phyloP scores from a whole-genome alignment of 2,329 filamentous ascomycete genomes.

The Fusarium illudens region DNA sequence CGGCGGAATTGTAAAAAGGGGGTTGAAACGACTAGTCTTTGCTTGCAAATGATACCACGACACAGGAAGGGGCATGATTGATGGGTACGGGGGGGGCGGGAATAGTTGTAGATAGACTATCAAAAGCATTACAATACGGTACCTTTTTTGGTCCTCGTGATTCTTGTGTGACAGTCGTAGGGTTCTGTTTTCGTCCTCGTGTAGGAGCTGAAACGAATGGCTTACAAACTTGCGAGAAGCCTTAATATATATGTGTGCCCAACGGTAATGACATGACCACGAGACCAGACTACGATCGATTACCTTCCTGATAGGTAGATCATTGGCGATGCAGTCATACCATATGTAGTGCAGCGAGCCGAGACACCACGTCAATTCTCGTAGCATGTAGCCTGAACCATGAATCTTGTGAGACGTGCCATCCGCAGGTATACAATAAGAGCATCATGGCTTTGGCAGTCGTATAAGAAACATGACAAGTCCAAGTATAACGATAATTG shows the following conservation, averaged over 20 bases:
- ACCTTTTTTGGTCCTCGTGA: neutral
- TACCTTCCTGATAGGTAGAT: neutral
- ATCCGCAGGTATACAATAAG: neutral
- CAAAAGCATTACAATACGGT: conserved; percentile 7
- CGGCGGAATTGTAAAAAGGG: conserved; percentile 18
- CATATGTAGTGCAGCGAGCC: conserved; percentile 2
- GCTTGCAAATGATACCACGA: conserved; percentile 42
- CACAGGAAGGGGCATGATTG: conserved; percentile 35
- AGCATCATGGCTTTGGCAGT: neutral
- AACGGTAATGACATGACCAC: neutral
- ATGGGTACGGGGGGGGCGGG: conserved; percentile 7
- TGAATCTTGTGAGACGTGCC: conserved; percentile 18
- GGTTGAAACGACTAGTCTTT: conserved; percentile 10
- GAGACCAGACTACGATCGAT: neutral
- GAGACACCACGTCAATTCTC: conserved; percentile 1
- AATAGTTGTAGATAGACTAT: conserved; percentile 21
- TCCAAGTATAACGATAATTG: neutral
- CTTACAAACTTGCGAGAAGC: neutral
- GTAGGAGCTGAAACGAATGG: neutral
- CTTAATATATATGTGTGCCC: neutral
- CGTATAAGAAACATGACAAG: neutral
- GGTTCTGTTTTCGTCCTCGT: too few relatives aligned
- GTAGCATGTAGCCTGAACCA: neutral
- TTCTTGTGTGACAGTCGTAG: neutral
- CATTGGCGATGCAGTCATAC: conserved; percentile 10